phyloP scores from a whole-genome alignment of 2,329 filamentous ascomycete genomes.

The Botrytis porri region DNA sequence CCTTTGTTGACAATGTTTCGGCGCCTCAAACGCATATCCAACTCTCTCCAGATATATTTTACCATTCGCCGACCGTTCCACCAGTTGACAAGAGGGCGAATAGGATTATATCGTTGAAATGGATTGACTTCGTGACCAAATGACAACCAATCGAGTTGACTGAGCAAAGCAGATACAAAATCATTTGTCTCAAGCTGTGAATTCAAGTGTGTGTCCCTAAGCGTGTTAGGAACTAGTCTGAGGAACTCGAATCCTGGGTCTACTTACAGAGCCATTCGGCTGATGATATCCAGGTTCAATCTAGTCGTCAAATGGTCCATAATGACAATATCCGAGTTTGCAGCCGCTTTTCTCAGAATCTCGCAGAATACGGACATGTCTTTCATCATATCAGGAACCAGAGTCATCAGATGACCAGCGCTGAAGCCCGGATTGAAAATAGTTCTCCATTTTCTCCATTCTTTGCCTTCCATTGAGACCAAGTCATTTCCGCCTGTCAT shows the following conservation, averaged over 20 bases:
- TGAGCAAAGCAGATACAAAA: neutral
- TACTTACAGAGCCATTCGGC: neutral
- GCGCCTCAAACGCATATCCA: neutral
- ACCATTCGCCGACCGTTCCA: neutral
- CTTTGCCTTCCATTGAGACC: neutral
- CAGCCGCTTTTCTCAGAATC: neutral
- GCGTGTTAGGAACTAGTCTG: neutral
- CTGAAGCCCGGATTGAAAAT: neutral
- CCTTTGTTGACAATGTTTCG: neutral
- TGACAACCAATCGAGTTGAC: neutral
- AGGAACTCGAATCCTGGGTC: neutral
- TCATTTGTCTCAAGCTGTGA: neutral
- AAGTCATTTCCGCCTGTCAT: neutral
- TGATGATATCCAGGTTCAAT: neutral
- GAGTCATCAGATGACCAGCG: neutral
- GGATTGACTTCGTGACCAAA: neutral
- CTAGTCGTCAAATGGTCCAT: neutral
- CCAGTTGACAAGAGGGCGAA: neutral
- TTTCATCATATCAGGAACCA: slow-evolving; percentile 2
- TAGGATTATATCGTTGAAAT: neutral
- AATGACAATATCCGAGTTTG: neutral
- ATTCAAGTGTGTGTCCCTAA: neutral
- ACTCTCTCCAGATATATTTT: neutral
- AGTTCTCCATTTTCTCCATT: neutral
- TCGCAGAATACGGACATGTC: neutral